Evolutionary conservation across 352 stramenopile genomes (phyloP).

Genomic region (Phytopythium aichiense): DNA sequence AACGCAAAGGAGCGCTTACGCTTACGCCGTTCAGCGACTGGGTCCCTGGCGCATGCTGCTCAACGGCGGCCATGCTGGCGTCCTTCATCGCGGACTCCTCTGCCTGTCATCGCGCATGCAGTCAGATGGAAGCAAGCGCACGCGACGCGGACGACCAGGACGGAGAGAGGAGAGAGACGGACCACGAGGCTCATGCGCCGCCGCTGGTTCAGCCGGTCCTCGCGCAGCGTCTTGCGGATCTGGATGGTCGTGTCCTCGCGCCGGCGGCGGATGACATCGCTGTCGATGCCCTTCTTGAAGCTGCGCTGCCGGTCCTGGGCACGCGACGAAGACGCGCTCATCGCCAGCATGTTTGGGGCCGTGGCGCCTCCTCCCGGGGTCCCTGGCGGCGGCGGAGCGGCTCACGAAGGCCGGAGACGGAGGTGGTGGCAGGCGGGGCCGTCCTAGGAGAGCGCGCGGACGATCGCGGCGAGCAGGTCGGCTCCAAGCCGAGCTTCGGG

Average conservation of each 20-base stretch:
- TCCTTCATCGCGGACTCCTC: constrained; percentile 9
- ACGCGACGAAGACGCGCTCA: constrained; percentile 24
- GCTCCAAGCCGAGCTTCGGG: too few species aligned
- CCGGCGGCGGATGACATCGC: constrained; percentile 62
- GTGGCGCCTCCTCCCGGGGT: background rate
- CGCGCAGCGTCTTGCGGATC: constrained; percentile 85
- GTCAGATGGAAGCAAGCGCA: too few species aligned
- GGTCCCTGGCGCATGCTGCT: constrained; percentile 9
- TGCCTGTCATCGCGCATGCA: too few species aligned
- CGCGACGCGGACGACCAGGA: too few species aligned
- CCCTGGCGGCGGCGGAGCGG: too few species aligned
- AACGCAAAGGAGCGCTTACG: constrained; percentile 21
- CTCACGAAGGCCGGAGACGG: too few species aligned
- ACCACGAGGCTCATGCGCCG: constrained; percentile 59
- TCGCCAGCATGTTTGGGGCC: constrained; percentile 16
- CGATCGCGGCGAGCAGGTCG: too few species aligned
- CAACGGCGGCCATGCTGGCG: constrained; percentile 6
- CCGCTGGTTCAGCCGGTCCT: constrained; percentile 82
- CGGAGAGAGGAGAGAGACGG: too few species aligned
- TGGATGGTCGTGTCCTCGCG: constrained; percentile 81
- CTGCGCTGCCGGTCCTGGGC: constrained; percentile 68
- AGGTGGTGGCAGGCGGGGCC: too few species aligned
- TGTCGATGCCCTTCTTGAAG: constrained; percentile 89
- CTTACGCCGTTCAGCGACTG: constrained; percentile 29
- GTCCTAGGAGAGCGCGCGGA: too few species aligned